Evolutionary conservation across 1,139 yeast genomes (phyloP), one percentile per base, ranked within the genome.

Genomic region (Entelexis paramagnoliae): DNA sequence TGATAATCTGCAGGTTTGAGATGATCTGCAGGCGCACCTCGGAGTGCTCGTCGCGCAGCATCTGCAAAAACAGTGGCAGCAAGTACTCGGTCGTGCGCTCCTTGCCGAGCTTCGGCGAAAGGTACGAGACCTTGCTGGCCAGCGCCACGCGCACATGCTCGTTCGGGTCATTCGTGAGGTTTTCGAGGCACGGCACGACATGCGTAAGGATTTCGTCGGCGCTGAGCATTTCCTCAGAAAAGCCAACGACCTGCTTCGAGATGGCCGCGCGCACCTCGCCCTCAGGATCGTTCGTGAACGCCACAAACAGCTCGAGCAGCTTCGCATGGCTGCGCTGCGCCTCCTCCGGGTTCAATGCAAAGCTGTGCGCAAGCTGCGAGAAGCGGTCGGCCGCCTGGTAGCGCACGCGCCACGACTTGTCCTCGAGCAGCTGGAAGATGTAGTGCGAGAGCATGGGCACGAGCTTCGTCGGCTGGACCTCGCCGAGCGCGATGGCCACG

Each of bases 371-470:
- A 56, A 93, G 77, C 58, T 75, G 74, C 61, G 81, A 85, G 64
- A 87, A 89, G 63, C 88, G 77, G 66, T 89, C 96, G 28, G 97
- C 96, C 28, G 95, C 95, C 79, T 94, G 88, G 70, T 91, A 93
- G 63, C 98, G 79, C 52, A 93, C 97, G 68, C 98, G 82, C 99
- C 99, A 93, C 63, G 95, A 84, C 68, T 87, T 89, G 70, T 93
- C 98, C 59, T 75, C 77, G 57, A 86, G 81, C 59, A 93, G 75
- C 59, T 80, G 79, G 57, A 83, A 74, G 4, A 87, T 74, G 53
- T 60, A 59, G 30, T 59, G 59, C 47, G 66, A 63, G 36, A 69
- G 59, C 51, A 62, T 66, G 24, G 63, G 51, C 42, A 50, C 53
- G 35, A 52, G 32, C 26, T 8, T 33, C 26, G 38, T 47, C 3